phyloP scores from a whole-genome alignment of 164 flowering plant species.

The Aristolochia fimbriata region DNA sequence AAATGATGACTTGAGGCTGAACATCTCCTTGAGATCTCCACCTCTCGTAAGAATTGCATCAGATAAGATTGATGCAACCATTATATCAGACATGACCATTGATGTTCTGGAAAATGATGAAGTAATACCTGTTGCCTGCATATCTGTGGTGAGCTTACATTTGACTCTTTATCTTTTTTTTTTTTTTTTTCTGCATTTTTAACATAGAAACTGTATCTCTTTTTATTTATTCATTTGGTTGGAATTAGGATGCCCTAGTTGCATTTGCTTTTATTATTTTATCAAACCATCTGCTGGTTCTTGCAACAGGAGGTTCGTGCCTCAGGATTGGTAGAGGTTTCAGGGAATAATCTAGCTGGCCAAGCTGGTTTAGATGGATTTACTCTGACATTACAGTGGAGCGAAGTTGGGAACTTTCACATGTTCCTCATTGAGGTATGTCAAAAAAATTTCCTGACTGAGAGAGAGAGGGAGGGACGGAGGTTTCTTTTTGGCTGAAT shows the following conservation, averaged over 20 bases:
- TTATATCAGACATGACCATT: constrained; percentile 54
- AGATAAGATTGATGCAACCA: constrained; percentile 35
- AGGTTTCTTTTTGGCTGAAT: too few relatives aligned
- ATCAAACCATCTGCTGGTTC: neutral
- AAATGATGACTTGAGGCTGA: constrained; percentile 71
- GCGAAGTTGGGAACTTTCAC: constrained; percentile 64
- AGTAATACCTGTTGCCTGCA: constrained; percentile 70
- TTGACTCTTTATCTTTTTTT: too few relatives aligned
- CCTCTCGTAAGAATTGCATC: constrained; percentile 44
- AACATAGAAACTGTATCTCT: too few relatives aligned
- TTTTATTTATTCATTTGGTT: neutral
- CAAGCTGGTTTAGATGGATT: constrained; percentile 52
- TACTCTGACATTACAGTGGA: constrained; percentile 68
- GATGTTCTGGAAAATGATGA: constrained; percentile 59
- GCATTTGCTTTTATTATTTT: neutral
- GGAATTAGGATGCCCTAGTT: neutral
- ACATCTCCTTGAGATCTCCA: constrained; percentile 57
- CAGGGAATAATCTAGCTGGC: constrained; percentile 55
- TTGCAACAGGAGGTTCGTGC: constrained; percentile 47
- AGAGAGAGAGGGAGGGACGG: too few relatives aligned
- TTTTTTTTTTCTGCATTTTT: too few relatives aligned
- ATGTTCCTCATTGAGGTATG: constrained; percentile 71
- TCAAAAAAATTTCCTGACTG: too few relatives aligned
- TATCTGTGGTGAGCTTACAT: constrained; percentile 62
- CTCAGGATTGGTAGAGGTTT: constrained; percentile 41